Evolutionary conservation across 805 yeast genomes (phyloP), one percentile per base, ranked within the genome.

Genomic region (Suhomyces sp.): DNA sequence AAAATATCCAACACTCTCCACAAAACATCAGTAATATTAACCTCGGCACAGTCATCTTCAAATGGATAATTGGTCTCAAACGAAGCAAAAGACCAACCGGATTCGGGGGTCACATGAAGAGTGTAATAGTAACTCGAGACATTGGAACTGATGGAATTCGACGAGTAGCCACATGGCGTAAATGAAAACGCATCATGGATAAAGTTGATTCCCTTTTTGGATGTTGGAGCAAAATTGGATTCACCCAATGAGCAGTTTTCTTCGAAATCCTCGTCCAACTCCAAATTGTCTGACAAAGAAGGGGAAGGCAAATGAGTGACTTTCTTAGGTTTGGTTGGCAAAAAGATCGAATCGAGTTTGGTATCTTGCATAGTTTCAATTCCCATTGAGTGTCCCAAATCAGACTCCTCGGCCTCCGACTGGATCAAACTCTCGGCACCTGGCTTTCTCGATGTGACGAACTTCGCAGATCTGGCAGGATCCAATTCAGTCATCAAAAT

Each of bases 61-160:
- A 75, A 75, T 6, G 87, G 85, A 40, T 84, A 89, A 67, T 89
- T 93, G 19, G 97, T 84, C 67, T 94, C 98, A 68, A 94, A 94
- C 8, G 96, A 88, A 4, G 98, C 98, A 69, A 93, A 93, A 4
- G 97, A 89, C 90, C 96, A 93, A 35, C 93, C 96, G 20, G 76
- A 66, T 66, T 94, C 98, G 0, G 98, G 98, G 0, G 99, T 94
- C 41, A 94, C 88, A 66, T 94, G 98, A 53, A 92, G 76, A 7
- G 97, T 93, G 64, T 87, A 87, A 63, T 82, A 83, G 59, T 80
- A 77, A 19, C 69, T 71, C 8, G 68, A 75, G 19, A 57, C 53
- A 41, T 77, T 80, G 44, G 82, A 75, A 44, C 87, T 67, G 37
- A 92, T 75, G 17, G 96, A 85, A 68, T 93, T 93, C 44, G 97